Base-by-base conservation (phyloP, 441 rosid species). In the Hura crepitans region DNA sequence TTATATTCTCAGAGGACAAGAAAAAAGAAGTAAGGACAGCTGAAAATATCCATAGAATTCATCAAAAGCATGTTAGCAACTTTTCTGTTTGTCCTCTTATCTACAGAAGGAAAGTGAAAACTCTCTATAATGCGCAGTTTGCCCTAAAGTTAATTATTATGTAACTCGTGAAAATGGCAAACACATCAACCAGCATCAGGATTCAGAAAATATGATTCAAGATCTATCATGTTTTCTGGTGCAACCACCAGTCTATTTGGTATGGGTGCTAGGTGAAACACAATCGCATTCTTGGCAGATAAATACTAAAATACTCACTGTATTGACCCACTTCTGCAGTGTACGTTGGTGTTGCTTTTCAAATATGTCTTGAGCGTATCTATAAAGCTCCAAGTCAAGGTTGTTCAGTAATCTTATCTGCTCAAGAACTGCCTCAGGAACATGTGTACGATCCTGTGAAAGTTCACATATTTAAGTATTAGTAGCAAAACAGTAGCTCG, bases 371-470 rank as follows among this genome's bases (percentile, higher is more conserved):
- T 72, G 79, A 20, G 97, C 98, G 74, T 95, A 87, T 73, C 87
- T 78, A 75, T 89, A 92, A 22, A 95, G 95, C 82, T 92, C 91
- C 72, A 87, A 18, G 67, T 95, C 98, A 37, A 95, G 97, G 64
- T 69, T 65, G 84, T 95, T 95, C 14, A 86, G 88, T 30, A 84
- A 82, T 83, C 75, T 86, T 73, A 95, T 89, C 86, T 81, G 81
- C 80, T 81, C 77, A n/a, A 90, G 79, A 63, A 92, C 85, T 72
- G 30, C 75, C 31, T 74, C 79, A 51, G 89, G 77, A 75, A 95
- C 88, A 74, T 69, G 77, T 25, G 42, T 75, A 17, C 96, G 96
- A 23, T 85, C 88, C 99, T 92, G 87, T 57, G 72, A 62, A 71
- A 77, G 80, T 76, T 62, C 70, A 54, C n/a, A 56, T n/a, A 17